A percentile compares a stretch with the other conserved stretches of the same genome.
Evolutionary conservation across 2,329 filamentous ascomycete species (phyloP).

Genomic region (Aspergillus sergii): DNA sequence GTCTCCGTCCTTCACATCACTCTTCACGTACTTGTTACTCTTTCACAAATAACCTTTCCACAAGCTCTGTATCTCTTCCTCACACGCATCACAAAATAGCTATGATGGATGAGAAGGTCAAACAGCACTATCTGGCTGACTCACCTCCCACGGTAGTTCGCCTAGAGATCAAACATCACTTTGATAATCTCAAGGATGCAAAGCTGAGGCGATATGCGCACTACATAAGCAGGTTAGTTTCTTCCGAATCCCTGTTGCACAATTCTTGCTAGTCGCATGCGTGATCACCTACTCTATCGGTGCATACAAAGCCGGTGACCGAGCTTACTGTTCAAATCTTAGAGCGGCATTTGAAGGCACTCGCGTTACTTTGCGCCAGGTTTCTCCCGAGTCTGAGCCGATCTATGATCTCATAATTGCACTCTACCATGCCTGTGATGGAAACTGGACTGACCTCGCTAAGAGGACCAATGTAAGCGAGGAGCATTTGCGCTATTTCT

Average conservation of each 20-base stretch:
- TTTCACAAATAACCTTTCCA: slow-evolving; percentile 20
- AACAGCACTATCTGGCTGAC: slow-evolving; percentile 81
- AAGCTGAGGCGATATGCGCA: slow-evolving; percentile 89
- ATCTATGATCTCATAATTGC: slow-evolving; percentile 81
- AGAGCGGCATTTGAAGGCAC: slow-evolving; percentile 78
- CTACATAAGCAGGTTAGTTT: slow-evolving; percentile 72
- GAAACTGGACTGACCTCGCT: slow-evolving; percentile 71
- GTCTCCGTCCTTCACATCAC: slow-evolving; percentile 15
- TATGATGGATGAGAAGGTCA: slow-evolving; percentile 45
- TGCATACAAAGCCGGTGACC: slow-evolving; percentile 14
- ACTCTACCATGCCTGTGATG: slow-evolving; percentile 66
- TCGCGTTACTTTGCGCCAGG: slow-evolving; percentile 76
- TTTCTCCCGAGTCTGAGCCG: slow-evolving; percentile 77
- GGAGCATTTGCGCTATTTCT: slow-evolving; percentile 67
- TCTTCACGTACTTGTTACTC: slow-evolving; percentile 15
- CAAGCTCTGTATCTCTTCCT: slow-evolving; percentile 14
- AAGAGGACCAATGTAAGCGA: slow-evolving; percentile 66
- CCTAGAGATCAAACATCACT: slow-evolving; percentile 90
- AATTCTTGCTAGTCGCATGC: background rate
- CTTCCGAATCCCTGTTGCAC: slow-evolving; percentile 19
- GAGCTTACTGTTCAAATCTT: slow-evolving; percentile 14
- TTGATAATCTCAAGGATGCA: slow-evolving; percentile 61
- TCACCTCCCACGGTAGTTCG: slow-evolving; percentile 85
- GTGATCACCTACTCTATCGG: background rate
- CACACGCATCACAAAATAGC: slow-evolving; percentile 10